Percentiles rank a stretch among this genome's conserved stretches.
Evolutionary conservation across 345 rosid genomes (phyloP).

Genomic region (Arabidopsis arenosa): DNA sequence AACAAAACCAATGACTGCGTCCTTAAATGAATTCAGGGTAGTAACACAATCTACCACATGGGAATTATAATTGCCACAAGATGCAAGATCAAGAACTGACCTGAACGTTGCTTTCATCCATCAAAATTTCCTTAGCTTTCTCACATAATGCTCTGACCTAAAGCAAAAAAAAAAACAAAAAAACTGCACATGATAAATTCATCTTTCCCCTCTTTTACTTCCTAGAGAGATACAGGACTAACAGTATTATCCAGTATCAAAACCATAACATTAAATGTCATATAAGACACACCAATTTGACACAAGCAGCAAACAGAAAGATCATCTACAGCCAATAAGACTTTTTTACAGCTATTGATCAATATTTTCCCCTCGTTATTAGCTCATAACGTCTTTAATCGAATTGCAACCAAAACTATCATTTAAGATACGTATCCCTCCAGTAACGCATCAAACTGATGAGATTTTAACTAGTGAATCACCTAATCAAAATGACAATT

Average conservation of each 20-base stretch:
- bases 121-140: slow-evolving; percentile 94
- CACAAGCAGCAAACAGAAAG: slow-evolving; percentile 14
- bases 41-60: slow-evolving; percentile 16
- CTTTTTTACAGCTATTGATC: neutral
- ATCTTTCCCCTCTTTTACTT: neutral
- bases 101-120: slow-evolving; percentile 99
- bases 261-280: neutral
- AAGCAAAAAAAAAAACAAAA: slow-evolving; percentile 23
- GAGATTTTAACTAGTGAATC: neutral
- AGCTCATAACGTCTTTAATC: neutral
- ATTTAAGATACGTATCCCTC: neutral
- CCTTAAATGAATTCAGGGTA: neutral
- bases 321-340: neutral
- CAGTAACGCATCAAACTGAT: neutral
- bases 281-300: slow-evolving; percentile 2
- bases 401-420: neutral
- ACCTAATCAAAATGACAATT: neutral
- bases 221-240: neutral
- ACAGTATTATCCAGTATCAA: neutral
- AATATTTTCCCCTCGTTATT: neutral
- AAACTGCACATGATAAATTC: slow-evolving; percentile 19
- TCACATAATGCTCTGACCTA: slow-evolving; percentile 94
- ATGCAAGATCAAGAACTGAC: slow-evolving; percentile 48
- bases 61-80: slow-evolving; percentile 1
- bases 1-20: slow-evolving; percentile 17